Conservation (phyloP, 2,329 filamentous ascomycete species). For the Claviceps citrina region DNA sequence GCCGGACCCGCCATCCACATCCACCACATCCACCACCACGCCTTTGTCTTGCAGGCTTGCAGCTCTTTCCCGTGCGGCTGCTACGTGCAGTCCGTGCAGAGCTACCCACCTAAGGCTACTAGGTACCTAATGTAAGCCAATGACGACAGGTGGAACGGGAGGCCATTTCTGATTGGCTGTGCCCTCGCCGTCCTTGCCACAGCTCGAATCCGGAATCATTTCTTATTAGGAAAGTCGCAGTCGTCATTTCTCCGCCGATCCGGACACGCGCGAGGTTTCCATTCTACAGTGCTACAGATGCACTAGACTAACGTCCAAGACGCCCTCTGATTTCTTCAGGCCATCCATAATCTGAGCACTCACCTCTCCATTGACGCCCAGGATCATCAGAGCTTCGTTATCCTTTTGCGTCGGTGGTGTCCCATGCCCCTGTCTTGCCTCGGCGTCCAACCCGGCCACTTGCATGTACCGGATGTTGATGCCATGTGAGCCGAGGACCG, state of each 20-base stretch:
- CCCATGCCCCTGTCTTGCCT: constrained; percentile 11
- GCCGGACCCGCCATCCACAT: too few species aligned
- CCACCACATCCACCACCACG: too few species aligned
- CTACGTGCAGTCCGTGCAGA: too few species aligned
- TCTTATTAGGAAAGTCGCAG: too few species aligned
- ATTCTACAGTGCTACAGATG: too few species aligned
- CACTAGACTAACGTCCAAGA: constrained; percentile 40
- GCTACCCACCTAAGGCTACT: not conserved
- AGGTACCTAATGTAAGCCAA: not conserved
- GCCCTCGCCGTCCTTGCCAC: too few species aligned
- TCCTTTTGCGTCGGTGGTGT: constrained; percentile 14
- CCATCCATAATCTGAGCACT: constrained; percentile 37
- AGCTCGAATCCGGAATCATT: too few species aligned
- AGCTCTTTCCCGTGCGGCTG: too few species aligned
- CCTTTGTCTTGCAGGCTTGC: too few species aligned
- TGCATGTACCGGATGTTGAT: constrained; percentile 75
- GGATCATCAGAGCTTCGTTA: constrained; percentile 67
- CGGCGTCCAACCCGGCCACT: constrained; percentile 38
- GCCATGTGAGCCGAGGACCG: constrained; percentile 48
- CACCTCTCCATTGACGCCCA: constrained; percentile 55
- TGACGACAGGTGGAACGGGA: not conserved
- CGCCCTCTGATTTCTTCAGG: constrained; percentile 33
- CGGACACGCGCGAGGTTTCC: too few species aligned
- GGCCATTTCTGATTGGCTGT: not conserved
- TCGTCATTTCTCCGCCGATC: too few species aligned